Percentiles rank a stretch among this genome's conserved stretches.
phyloP scores from a whole-genome alignment of 148 eudicot species.

The Amaranthus hypochondriacus region DNA sequence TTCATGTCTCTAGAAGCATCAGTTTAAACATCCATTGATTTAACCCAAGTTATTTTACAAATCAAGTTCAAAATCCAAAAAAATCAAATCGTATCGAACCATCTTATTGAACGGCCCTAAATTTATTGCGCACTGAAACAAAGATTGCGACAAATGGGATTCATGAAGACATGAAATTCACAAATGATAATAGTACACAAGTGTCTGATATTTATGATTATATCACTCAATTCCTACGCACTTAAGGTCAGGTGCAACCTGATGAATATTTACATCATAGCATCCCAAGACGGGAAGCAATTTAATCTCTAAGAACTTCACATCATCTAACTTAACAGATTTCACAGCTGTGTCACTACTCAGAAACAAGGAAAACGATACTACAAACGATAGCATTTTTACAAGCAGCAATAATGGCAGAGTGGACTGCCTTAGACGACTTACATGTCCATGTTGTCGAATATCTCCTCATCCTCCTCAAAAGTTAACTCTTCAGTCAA shows the following conservation, averaged over 20 bases:
- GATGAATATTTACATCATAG: conserved; percentile 27
- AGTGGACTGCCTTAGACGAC: conserved; percentile 14
- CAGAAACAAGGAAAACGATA: conserved; percentile 11
- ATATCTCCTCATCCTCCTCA: conserved; percentile 77
- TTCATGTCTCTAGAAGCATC: no score
- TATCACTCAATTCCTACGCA: not conserved
- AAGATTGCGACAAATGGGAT: no score
- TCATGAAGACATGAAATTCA: not conserved
- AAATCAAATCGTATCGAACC: no score
- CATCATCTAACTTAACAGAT: conserved; percentile 4
- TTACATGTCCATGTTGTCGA: conserved; percentile 85
- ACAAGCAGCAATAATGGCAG: conserved; percentile 20
- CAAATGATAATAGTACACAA: not conserved
- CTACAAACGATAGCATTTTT: conserved; percentile 14
- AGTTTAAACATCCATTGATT: no score
- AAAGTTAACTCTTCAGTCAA: conserved; percentile 36
- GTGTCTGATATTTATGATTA: not conserved
- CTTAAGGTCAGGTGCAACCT: conserved; percentile 9
- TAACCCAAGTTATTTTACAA: no score
- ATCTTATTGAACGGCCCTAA: no score
- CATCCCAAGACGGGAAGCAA: conserved; percentile 30
- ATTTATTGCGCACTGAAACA: no score
- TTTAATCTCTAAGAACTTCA: conserved; percentile 2
- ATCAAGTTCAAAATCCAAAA: no score
- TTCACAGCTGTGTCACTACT: not conserved